Conservation (phyloP, 805 yeast genomes). For the Myxozyma lipomycoides region DNA sequence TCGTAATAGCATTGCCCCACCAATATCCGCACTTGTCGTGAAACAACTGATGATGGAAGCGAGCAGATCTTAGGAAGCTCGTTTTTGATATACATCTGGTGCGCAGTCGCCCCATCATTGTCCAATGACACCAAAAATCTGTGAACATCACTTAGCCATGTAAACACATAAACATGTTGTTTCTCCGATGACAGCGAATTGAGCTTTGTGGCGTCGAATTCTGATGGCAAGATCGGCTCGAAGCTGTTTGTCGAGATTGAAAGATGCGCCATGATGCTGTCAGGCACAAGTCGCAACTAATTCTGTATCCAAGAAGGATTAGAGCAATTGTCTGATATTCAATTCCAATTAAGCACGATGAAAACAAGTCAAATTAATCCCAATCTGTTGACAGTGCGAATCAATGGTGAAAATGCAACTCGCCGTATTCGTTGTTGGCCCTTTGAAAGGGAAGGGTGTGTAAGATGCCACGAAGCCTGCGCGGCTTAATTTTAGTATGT, state of each 20-base stretch:
- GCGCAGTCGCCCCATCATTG: slow-evolving; percentile 25
- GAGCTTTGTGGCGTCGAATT: slow-evolving; percentile 13
- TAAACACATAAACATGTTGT: slow-evolving; percentile 21
- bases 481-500: too few relatives aligned
- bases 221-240: slow-evolving; percentile 12
- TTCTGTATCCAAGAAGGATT: too few relatives aligned
- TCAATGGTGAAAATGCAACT: too few relatives aligned
- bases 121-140: slow-evolving; percentile 15
- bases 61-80: slow-evolving; percentile 19
- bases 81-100: slow-evolving; percentile 27
- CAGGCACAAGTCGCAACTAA: neutral
- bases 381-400: too few relatives aligned
- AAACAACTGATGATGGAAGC: slow-evolving; percentile 12
- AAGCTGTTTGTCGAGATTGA: neutral
- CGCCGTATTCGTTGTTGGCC: too few relatives aligned
- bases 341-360: too few relatives aligned
- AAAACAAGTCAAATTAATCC: too few relatives aligned
- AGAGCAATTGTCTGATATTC: too few relatives aligned
- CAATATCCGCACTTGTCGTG: slow-evolving; percentile 18
- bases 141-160: slow-evolving; percentile 24
- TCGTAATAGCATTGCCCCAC: slow-evolving; percentile 25
- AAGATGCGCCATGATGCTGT: slow-evolving; percentile 6
- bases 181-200: slow-evolving; percentile 16
- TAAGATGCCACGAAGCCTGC: too few relatives aligned
- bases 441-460: too few relatives aligned